Base-by-base conservation (phyloP, 495 filamentous ascomycete genomes). In the Podospora conica region DNA sequence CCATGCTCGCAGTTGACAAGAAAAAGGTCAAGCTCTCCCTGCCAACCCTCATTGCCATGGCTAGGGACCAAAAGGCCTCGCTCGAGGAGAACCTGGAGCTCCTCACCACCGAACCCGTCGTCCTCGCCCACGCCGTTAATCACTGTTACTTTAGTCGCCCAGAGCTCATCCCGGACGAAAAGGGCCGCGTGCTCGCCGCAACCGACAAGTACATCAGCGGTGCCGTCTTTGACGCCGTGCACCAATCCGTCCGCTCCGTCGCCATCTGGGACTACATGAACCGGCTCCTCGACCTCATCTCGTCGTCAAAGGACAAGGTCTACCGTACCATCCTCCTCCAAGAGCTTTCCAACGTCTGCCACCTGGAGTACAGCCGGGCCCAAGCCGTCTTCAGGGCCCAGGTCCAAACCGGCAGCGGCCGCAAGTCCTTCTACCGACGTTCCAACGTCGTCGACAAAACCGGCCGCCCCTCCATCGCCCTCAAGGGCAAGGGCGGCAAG, bases 191-290 rank as follows among this genome's bases (percentile, higher is more conserved):
- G 9, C 24, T 77, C 1, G 56, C 24, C 56, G 20, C 8, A 18
- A 73, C 70, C 7, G 70, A 78, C 71, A 74, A 71, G 21, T 75
- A 74, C 33, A 75, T 77, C 59, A 76, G 71, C 57, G 62, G 53
- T 22, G 69, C 75, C 9, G 20, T 79, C 3, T 72, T 82, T 10
- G 76, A 81, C 21, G 64, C 66, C 1, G 23, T 81, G 7, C 75
- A 81, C 53, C 66, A 61, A 24, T 27, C 70, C n/a, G 65, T 81
- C 21, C 61, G 68, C 21, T 60, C 24, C 9, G 62, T 68, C 29
- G 73, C 74, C 10, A 64, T 78, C 48, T 82, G 78, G 79, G 69
- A 66, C 24, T 80, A 78, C 64, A 53, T 82, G 6, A 56, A 33
- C 25, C 62, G 55, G 3, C 73, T 81, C 12, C 69, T 82, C n/a